phyloP scores from a whole-genome alignment of 768 basidiomycete species.

The Tulasnella calospora region DNA sequence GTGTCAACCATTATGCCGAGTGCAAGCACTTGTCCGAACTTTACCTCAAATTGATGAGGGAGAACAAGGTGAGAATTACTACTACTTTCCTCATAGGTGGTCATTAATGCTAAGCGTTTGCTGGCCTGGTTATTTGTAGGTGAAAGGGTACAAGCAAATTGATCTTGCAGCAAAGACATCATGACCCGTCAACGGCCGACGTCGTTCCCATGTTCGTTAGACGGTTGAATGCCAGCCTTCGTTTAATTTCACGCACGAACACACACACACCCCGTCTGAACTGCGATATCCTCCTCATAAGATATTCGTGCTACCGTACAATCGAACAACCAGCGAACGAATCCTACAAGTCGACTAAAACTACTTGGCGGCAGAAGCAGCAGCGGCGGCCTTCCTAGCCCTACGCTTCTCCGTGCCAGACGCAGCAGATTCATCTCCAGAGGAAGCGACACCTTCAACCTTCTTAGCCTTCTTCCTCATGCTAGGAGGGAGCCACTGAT shows the following conservation, averaged over 20 bases:
- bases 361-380: not conserved
- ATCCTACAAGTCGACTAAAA: constrained; percentile 5
- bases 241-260: not conserved
- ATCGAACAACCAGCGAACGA: constrained; percentile 1
- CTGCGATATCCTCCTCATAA: not conserved
- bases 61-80: constrained; percentile 63
- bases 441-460: constrained; percentile 41
- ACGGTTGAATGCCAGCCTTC: not conserved
- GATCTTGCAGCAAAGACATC: constrained; percentile 41
- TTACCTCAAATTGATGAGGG: constrained; percentile 71
- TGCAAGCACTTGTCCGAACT: constrained; percentile 82
- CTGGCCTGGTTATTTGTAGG: constrained; percentile 43
- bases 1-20: constrained; percentile 85
- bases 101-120: not conserved
- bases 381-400: not conserved
- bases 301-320: constrained; percentile 8
- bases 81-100: not conserved
- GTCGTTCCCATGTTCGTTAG: not conserved
- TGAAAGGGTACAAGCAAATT: constrained; percentile 79
- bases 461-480: constrained; percentile 63
- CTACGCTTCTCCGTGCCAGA: not conserved
- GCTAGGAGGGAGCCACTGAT: constrained; percentile 91
- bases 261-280: not conserved
- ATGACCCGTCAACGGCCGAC: constrained; percentile 11
- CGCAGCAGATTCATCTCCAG: constrained; percentile 49